These are phyloP conservation scores for Aspergillus proliferans DNA, from an alignment of 2,329 filamentous ascomycete genomes.

Conservation along the genomic window DNA sequence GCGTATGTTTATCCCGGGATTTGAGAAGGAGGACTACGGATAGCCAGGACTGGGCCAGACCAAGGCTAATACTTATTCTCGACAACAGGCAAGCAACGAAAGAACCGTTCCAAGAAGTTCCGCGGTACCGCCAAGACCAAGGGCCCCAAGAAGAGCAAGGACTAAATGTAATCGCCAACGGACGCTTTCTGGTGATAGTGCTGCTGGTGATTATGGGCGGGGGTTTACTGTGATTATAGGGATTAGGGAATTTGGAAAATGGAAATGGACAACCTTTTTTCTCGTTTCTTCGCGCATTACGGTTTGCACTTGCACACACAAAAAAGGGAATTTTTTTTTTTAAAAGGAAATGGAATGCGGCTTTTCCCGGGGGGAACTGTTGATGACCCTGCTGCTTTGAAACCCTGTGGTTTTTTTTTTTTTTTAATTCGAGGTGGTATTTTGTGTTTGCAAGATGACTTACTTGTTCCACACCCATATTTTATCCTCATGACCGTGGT, in stretches of 20 bases:
- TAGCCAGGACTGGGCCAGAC: background rate
- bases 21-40: background rate
- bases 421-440: background rate
- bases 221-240: background rate
- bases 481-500: constrained; percentile 9
- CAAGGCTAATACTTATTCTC: constrained; percentile 1
- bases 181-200: constrained; percentile 14
- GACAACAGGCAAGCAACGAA: constrained; percentile 92
- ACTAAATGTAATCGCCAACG: constrained; percentile 51
- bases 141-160: constrained; percentile 87
- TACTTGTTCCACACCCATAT: background rate
- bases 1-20: constrained; percentile 62
- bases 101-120: constrained; percentile 99
- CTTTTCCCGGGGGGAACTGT: background rate
- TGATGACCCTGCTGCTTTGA: background rate
- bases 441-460: background rate
- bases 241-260: too few relatives aligned
- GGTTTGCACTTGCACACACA: background rate
- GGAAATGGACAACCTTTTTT: constrained; percentile 1
- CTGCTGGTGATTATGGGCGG: constrained; percentile 11
- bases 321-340: background rate
- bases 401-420: background rate
- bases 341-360: background rate
- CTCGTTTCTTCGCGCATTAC: constrained; percentile 1
- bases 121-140: constrained; percentile 97